These are phyloP conservation scores for Vitis rotundifolia DNA, from an alignment of 164 flowering plant genomes.

Conservation along the genomic window DNA sequence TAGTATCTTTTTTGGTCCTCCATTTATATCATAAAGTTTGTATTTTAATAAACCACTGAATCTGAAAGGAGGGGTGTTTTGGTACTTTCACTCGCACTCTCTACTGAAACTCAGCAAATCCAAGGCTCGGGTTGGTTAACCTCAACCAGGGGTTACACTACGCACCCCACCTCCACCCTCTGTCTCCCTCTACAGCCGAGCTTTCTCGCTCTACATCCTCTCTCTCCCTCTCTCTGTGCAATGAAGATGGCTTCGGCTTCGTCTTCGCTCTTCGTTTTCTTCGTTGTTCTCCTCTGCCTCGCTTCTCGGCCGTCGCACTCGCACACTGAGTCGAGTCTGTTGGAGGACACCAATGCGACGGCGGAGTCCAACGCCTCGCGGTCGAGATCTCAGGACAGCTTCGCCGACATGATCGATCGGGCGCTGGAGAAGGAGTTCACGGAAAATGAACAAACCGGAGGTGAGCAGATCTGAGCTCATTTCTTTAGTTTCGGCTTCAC, in stretches of 20 bases:
- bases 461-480: conserved; percentile 45
- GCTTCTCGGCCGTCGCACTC: neutral
- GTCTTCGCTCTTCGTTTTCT: conserved; percentile 4
- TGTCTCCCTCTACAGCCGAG: neutral
- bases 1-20: too few relatives aligned
- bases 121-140: neutral
- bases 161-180: neutral
- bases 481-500: neutral
- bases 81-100: neutral
- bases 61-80: neutral
- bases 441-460: conserved; percentile 62
- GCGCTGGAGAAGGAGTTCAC: conserved; percentile 85
- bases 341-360: conserved; percentile 26
- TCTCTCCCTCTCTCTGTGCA: neutral
- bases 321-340: conserved; percentile 1
- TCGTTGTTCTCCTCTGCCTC: neutral
- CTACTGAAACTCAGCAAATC: neutral
- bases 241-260: conserved; percentile 7
- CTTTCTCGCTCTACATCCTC: too few relatives aligned
- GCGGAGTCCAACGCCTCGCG: conserved; percentile 21
- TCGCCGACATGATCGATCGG: conserved; percentile 76
- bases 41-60: too few relatives aligned
- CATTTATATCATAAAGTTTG: too few relatives aligned
- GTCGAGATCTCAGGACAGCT: conserved; percentile 46
- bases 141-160: neutral